Conservation (phyloP, 192 early-diverging fungal species). For the Coemansia sp. region DNA sequence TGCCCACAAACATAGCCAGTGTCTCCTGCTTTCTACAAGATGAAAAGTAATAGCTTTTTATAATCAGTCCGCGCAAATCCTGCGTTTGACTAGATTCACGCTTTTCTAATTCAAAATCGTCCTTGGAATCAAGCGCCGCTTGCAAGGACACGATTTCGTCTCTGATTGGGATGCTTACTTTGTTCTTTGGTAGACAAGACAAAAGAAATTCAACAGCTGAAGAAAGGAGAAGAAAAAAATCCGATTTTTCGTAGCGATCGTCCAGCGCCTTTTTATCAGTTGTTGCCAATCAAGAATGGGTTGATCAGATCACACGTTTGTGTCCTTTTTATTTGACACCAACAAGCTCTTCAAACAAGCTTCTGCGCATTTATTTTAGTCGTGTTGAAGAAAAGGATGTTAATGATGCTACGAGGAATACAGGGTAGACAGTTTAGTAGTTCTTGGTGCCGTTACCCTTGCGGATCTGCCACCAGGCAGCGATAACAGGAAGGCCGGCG, state of each 20-base stretch:
- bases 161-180: slow-evolving; percentile 5
- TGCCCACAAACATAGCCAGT: slow-evolving; percentile 17
- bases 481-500: slow-evolving; percentile 35
- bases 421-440: slow-evolving; percentile 24
- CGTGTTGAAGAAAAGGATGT: neutral
- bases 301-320: neutral
- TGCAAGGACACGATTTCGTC: neutral
- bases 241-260: neutral
- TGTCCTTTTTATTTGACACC: no score
- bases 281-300: neutral
- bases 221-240: neutral
- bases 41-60: neutral
- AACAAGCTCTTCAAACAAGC: no score
- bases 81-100: neutral
- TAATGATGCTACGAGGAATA: slow-evolving; percentile 2
- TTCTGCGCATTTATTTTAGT: neutral
- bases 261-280: neutral
- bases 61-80: neutral
- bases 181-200: neutral
- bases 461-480: slow-evolving; percentile 56
- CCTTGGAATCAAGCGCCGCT: neutral
- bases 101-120: neutral
- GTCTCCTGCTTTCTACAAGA: neutral
- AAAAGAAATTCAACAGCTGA: slow-evolving; percentile 7
- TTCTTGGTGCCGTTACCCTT: slow-evolving; percentile 50